phyloP scores from a whole-genome alignment of 2,329 filamentous ascomycete species.

The Ceratocystis smalleyi region DNA sequence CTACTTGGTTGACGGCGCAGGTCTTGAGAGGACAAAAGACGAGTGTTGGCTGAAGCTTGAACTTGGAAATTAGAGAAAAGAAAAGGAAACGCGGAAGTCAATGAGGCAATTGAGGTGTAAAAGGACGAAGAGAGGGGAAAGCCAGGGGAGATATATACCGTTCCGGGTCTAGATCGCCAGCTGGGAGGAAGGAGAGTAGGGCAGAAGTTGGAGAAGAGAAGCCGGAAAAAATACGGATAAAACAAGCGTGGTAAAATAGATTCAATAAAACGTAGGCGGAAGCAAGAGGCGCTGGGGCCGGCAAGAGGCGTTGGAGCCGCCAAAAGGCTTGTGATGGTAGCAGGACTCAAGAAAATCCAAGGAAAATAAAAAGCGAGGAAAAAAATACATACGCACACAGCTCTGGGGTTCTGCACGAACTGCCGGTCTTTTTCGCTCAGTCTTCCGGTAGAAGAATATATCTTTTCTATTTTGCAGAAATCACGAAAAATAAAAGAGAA shows the following conservation, averaged over 20 bases:
- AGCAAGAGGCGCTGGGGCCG: not conserved
- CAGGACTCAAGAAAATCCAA: not conserved
- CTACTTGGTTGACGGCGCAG: not conserved
- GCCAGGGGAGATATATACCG: conserved; percentile 3
- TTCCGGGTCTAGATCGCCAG: not conserved
- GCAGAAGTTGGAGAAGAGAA: not conserved
- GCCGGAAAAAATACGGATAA: not conserved
- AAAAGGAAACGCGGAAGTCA: not conserved
- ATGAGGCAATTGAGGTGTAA: not conserved
- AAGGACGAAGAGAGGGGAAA: not conserved
- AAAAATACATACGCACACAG: not conserved
- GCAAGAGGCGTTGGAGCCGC: not conserved
- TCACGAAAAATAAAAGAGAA: too few relatives aligned
- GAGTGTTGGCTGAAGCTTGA: not conserved
- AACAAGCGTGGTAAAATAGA: not conserved
- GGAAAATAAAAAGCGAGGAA: not conserved
- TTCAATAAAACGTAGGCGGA: not conserved
- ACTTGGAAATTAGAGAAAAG: not conserved
- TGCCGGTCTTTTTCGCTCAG: not conserved
- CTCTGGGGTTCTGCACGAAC: not conserved
- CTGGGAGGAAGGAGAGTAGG: not conserved
- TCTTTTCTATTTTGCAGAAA: too few relatives aligned
- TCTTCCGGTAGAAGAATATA: too few relatives aligned
- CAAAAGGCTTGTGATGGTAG: not conserved
- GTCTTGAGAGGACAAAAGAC: not conserved